phyloP scores from a whole-genome alignment of 768 basidiomycete genomes.

The Imleria badia region DNA sequence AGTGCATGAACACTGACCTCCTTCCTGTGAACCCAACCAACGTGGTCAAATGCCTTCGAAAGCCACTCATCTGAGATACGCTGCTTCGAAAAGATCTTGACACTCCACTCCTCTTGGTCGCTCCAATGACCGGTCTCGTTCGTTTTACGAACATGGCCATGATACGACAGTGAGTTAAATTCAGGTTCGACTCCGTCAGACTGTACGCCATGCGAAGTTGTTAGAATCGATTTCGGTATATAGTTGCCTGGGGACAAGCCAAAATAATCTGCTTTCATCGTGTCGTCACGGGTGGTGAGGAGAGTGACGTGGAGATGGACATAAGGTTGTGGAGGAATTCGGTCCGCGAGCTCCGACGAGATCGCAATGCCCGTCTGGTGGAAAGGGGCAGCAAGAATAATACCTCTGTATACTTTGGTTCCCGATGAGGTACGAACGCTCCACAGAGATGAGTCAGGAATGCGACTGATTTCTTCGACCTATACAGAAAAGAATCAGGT shows the following conservation, averaged over 20 bases:
- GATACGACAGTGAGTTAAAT: conserved; percentile 88
- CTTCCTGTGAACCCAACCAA: conserved; percentile 83
- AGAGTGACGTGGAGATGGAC: conserved; percentile 87
- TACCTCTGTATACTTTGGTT: conserved; percentile 57
- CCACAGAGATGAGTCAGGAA: conserved; percentile 50
- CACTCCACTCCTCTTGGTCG: conserved; percentile 53
- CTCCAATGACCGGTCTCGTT: conserved; percentile 22
- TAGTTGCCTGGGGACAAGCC: conserved; percentile 42
- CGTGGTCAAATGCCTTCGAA: conserved; percentile 60
- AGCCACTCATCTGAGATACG: conserved; percentile 71
- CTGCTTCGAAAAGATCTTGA: conserved; percentile 84
- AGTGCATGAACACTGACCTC: conserved; percentile 44
- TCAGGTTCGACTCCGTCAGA: conserved; percentile 62
- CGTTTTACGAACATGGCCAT: conserved; percentile 47
- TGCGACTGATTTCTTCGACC: conserved; percentile 53
- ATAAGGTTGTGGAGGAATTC: conserved; percentile 72
- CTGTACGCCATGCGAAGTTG: conserved; percentile 62
- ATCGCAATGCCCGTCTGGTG: conserved; percentile 62
- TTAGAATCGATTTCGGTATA: conserved; percentile 68
- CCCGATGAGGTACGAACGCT: conserved; percentile 49
- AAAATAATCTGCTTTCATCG: conserved; percentile 69
- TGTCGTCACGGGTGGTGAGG: conserved; percentile 70
- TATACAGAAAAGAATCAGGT: conserved; percentile 20
- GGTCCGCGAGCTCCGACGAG: conserved; percentile 45
- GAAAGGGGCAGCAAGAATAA: conserved; percentile 88